A percentile compares a stretch with the other conserved stretches of the same genome.
These are phyloP conservation scores for Solanum megistacrolobum DNA, from an alignment of 257 asterid species.

Conservation along the genomic window DNA sequence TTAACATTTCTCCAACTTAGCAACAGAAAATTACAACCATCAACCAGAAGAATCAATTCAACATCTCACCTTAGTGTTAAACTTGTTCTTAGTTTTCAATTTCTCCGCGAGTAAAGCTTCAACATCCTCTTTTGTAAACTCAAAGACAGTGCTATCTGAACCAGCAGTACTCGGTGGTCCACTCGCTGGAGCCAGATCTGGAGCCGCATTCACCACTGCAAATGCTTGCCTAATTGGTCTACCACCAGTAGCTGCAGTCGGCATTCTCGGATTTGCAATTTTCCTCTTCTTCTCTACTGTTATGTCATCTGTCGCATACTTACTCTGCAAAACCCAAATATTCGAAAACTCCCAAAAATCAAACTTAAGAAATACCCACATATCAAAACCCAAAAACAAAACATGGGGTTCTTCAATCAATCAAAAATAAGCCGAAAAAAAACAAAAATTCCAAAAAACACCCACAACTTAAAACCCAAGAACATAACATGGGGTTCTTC, in stretches of 20 bases:
- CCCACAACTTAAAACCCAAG: not conserved
- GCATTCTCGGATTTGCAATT: conserved; percentile 51
- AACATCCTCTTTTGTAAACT: conserved; percentile 63
- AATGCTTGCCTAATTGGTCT: conserved; percentile 60
- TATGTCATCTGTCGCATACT: conserved; percentile 39
- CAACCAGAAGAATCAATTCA: not conserved
- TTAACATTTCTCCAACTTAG: not conserved
- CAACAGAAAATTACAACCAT: not conserved
- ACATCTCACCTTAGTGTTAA: conserved; percentile 29
- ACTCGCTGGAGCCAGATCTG: conserved; percentile 44
- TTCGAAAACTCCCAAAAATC: not conserved
- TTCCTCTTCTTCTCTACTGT: conserved; percentile 63
- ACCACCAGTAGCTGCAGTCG: conserved; percentile 32
- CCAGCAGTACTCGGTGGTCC: conserved; percentile 66
- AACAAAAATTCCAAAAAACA: not conserved
- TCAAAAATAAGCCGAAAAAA: not conserved
- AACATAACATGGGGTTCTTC: not conserved
- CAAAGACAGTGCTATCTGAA: conserved; percentile 47
- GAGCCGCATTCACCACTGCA: conserved; percentile 65
- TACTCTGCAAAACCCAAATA: conserved; percentile 35
- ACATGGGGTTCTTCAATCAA: not conserved
- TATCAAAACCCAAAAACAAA: not conserved
- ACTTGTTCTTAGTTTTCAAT: conserved; percentile 55
- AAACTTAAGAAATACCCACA: not conserved
- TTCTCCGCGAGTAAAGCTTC: conserved; percentile 68